phyloP scores from a whole-genome alignment of 805 yeast genomes.

The Ogataea kodamae region DNA sequence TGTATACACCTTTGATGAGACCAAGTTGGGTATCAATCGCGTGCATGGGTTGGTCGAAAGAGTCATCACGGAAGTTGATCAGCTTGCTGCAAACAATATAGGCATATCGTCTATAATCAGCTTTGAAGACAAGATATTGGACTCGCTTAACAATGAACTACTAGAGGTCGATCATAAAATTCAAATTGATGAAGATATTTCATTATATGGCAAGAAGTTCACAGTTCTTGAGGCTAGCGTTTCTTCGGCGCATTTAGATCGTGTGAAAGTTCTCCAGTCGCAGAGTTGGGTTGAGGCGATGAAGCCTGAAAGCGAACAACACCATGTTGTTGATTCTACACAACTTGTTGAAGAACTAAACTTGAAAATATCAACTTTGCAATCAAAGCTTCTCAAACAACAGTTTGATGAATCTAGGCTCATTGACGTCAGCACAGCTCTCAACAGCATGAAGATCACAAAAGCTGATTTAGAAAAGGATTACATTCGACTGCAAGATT shows the following conservation, averaged over 20 bases:
- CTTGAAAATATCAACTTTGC: conserved; percentile 43
- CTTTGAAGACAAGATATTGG: conserved; percentile 1
- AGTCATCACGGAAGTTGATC: conserved; percentile 1
- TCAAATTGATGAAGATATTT: conserved; percentile 5
- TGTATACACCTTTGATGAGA: conserved; percentile 1
- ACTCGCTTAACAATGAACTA: conserved; percentile 1
- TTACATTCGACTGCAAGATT: conserved; percentile 16
- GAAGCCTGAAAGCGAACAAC: too few relatives aligned
- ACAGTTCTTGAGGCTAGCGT: background rate
- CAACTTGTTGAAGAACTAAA: conserved; percentile 39
- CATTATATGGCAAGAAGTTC: conserved; percentile 1
- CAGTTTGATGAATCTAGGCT: conserved; percentile 31
- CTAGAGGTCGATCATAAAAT: conserved; percentile 1
- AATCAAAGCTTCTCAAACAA: conserved; percentile 39
- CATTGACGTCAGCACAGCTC: conserved; percentile 17
- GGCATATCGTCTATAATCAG: conserved; percentile 6
- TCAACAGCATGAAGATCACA: conserved; percentile 25
- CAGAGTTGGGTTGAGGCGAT: too few relatives aligned
- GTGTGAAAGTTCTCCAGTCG: conserved; percentile 1
- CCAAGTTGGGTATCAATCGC: conserved; percentile 1
- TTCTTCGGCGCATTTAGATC: background rate
- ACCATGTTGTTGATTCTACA: conserved; percentile 7
- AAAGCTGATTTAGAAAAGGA: conserved; percentile 19
- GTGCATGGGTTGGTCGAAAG: background rate
- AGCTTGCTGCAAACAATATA: conserved; percentile 1